Conservation (phyloP, 495 filamentous ascomycete species). For the Apiosordaria backusii region DNA sequence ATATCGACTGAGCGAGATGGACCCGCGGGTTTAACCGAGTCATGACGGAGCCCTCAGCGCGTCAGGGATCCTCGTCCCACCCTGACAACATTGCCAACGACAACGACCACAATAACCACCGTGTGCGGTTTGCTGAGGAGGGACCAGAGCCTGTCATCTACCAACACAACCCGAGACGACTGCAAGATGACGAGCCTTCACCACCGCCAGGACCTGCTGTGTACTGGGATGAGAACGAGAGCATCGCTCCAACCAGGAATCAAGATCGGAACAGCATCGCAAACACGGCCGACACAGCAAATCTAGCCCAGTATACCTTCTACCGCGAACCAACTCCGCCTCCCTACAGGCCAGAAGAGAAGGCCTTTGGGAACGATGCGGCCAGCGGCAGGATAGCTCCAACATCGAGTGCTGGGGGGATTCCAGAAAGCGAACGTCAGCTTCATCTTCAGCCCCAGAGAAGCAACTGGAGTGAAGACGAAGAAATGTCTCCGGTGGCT, state of each 20-base stretch:
- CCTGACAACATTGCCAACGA: constrained; percentile 10
- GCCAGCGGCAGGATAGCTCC: constrained; percentile 2
- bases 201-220: constrained; percentile 20
- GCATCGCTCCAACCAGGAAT: constrained; percentile 9
- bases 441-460: constrained; percentile 9
- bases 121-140: constrained; percentile 31
- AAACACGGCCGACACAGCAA: constrained; percentile 10
- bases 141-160: constrained; percentile 14
- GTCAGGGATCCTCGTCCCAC: constrained; percentile 25
- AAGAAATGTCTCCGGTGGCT: constrained; percentile 15
- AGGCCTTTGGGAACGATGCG: constrained; percentile 11
- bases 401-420: neutral
- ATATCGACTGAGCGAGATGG: constrained; percentile 23
- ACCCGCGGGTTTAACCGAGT: constrained; percentile 21
- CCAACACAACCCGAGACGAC: constrained; percentile 10
- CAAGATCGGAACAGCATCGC: constrained; percentile 11
- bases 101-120: constrained; percentile 9
- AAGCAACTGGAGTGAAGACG: constrained; percentile 15
- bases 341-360: constrained; percentile 22
- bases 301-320: constrained; percentile 32
- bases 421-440: constrained; percentile 2
- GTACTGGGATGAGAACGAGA: constrained; percentile 30
- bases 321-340: constrained; percentile 37
- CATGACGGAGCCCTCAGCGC: constrained; percentile 24
- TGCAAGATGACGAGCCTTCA: neutral